A percentile compares a stretch with the other conserved stretches of the same genome.
phyloP scores from a whole-genome alignment of 2,329 filamentous ascomycete species.

The Exophiala phaeomuriformis region DNA sequence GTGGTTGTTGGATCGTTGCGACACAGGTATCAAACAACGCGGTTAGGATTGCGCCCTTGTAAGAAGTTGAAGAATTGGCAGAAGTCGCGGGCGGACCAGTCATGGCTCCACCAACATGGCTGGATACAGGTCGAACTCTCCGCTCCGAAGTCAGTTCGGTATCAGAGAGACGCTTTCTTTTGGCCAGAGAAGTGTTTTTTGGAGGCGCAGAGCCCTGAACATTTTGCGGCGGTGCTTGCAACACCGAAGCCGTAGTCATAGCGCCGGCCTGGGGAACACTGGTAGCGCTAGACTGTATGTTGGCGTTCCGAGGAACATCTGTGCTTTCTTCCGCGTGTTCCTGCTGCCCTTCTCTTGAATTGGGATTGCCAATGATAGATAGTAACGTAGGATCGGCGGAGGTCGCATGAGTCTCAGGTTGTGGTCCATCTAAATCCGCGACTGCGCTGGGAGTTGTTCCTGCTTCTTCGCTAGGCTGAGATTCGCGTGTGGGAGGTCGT shows the following conservation, averaged over 20 bases:
- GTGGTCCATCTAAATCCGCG: not conserved
- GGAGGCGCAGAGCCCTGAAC: not conserved
- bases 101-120: not conserved
- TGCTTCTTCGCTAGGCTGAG: not conserved
- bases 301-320: not conserved
- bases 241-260: too few relatives aligned
- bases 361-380: not conserved
- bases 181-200: not conserved
- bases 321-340: not conserved
- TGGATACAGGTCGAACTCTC: not conserved
- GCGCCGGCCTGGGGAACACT: too few relatives aligned
- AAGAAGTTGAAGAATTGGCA: constrained; percentile 5
- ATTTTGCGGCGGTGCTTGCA: not conserved
- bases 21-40: constrained; percentile 4
- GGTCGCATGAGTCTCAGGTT: not conserved
- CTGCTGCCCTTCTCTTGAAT: not conserved
- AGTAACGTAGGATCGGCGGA: not conserved
- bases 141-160: not conserved
- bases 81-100: constrained; percentile 11
- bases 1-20: not conserved
- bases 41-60: not conserved
- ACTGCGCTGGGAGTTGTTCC: not conserved
- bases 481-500: not conserved
- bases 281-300: not conserved
- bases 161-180: constrained; percentile 1